These are phyloP conservation scores for Fomitopsis schrenkii DNA, from an alignment of 1,284 basidiomycete species.

Conservation along the genomic window DNA sequence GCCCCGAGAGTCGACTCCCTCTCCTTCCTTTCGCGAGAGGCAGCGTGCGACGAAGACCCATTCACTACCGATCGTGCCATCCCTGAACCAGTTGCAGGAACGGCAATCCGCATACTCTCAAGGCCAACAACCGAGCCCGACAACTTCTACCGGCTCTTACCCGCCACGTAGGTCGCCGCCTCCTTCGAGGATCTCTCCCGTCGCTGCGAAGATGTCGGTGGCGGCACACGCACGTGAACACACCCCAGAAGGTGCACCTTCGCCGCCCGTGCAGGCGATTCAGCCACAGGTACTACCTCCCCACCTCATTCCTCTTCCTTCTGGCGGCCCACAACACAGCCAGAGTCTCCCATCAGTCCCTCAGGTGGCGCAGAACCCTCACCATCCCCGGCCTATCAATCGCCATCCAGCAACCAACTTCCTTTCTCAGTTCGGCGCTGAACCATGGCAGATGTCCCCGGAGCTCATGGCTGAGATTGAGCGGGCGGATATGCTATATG, in stretches of 20 bases:
- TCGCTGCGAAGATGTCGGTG: constrained; percentile 36
- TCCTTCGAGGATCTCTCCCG: constrained; percentile 33
- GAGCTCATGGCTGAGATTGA: constrained; percentile 69
- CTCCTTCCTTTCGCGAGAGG: constrained; percentile 59
- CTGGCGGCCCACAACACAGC: constrained; percentile 26
- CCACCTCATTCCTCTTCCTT: constrained; percentile 10
- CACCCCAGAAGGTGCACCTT: constrained; percentile 27
- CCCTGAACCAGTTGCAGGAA: constrained; percentile 42
- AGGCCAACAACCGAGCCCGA: constrained; percentile 49
- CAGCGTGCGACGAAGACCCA: constrained; percentile 54
- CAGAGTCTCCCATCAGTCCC: constrained; percentile 28
- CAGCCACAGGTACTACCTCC: neutral
- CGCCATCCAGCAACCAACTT: constrained; percentile 49
- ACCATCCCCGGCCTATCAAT: constrained; percentile 57
- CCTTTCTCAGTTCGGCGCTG: constrained; percentile 47
- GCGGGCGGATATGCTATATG: constrained; percentile 44
- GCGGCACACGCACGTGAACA: constrained; percentile 30
- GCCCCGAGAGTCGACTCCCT: constrained; percentile 62
- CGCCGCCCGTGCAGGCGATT: constrained; percentile 28
- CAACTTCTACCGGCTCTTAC: constrained; percentile 44
- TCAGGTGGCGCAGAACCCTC: constrained; percentile 30
- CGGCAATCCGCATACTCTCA: constrained; percentile 26
- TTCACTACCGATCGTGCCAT: constrained; percentile 58
- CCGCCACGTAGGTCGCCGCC: constrained; percentile 39
- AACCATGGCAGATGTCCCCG: constrained; percentile 62